Conservation (phyloP, 371 early-diverging fungal species). For the Massospora cicadina region DNA sequence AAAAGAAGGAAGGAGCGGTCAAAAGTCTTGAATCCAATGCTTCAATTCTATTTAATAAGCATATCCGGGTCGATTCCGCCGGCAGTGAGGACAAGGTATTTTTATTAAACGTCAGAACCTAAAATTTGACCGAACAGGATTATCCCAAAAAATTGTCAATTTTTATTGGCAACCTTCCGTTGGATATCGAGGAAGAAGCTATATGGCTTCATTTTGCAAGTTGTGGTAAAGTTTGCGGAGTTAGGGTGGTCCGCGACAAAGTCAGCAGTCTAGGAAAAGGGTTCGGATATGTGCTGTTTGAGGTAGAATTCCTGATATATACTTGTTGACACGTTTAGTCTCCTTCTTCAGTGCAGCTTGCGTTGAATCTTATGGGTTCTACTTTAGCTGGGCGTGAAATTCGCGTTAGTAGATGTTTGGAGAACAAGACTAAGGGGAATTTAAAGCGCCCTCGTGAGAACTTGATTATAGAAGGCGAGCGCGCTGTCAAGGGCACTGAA, state of each 20-base stretch:
- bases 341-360: conserved; percentile 48
- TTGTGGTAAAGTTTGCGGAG: conserved; percentile 67
- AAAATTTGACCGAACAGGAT: conserved; percentile 17
- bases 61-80: conserved; percentile 71
- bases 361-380: conserved; percentile 57
- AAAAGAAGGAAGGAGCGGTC: conserved; percentile 31
- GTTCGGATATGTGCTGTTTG: conserved; percentile 71
- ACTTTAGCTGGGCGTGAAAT: conserved; percentile 38
- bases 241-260: conserved; percentile 70
- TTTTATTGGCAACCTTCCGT: conserved; percentile 80
- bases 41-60: conserved; percentile 60
- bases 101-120: neutral
- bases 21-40: conserved; percentile 51
- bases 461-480: conserved; percentile 9
- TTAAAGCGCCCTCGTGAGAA: neutral
- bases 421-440: neutral
- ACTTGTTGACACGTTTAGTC: conserved; percentile 19
- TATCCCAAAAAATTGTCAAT: conserved; percentile 66
- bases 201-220: conserved; percentile 68
- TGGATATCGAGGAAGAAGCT: conserved; percentile 72
- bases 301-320: conserved; percentile 15
- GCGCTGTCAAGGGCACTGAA: conserved; percentile 5
- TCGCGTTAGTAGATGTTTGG: conserved; percentile 35
- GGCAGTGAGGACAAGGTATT: conserved; percentile 24
- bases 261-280: conserved; percentile 90